These are phyloP conservation scores for Mycena sanguinolenta DNA, from an alignment of 768 basidiomycete genomes.

Conservation along the genomic window DNA sequence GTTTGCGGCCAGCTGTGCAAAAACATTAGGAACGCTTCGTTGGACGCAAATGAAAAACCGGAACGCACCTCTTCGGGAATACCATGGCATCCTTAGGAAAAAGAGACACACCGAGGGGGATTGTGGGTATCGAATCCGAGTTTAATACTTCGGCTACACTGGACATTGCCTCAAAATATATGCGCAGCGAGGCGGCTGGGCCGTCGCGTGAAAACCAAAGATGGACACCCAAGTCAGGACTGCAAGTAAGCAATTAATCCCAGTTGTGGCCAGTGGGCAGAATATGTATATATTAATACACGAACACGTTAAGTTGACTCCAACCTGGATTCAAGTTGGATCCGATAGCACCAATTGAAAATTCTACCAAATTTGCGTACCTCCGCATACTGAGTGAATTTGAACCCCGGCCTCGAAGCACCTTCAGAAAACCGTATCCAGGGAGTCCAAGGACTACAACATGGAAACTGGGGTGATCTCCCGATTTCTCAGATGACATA, in stretches of 20 bases:
- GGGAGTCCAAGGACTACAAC: neutral
- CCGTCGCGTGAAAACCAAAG: neutral
- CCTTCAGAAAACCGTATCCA: neutral
- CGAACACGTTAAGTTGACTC: neutral
- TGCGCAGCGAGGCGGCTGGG: neutral
- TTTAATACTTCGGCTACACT: too few relatives aligned
- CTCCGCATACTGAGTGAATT: neutral
- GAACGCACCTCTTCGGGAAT: neutral
- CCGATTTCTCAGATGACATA: neutral
- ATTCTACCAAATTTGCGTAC: neutral
- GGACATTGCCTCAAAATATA: too few relatives aligned
- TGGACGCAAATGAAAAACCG: too few relatives aligned
- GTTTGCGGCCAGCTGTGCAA: neutral
- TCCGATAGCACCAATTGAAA: too few relatives aligned
- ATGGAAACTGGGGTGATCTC: neutral
- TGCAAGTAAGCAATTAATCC: too few relatives aligned
- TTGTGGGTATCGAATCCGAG: neutral
- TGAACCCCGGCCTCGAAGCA: neutral
- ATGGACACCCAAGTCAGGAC: neutral
- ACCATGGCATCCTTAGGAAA: neutral
- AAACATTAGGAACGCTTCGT: too few relatives aligned
- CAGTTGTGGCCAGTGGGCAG: neutral
- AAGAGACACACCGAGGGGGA: neutral
- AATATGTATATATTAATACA: neutral
- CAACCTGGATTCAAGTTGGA: neutral